Base-by-base conservation (phyloP, 306 rosid species). In the Trifolium subterraneum region DNA sequence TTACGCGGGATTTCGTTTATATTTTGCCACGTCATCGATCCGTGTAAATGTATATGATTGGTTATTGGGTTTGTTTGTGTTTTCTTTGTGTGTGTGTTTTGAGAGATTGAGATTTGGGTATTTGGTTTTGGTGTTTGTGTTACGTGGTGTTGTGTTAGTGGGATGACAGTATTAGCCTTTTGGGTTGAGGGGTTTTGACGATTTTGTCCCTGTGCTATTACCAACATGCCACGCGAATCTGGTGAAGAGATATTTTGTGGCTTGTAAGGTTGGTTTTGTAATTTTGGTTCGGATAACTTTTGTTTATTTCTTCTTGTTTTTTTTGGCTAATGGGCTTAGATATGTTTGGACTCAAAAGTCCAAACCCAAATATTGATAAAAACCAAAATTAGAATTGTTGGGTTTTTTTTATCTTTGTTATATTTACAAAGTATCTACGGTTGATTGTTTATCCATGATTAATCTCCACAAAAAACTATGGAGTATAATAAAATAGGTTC, bases 1-100 rank as follows among this genome's bases (percentile, higher is more conserved):
- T 90, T 90, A 68, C 96, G 98, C 98, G 96, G 97, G 98, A 93
- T 88, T 86, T 88, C 79, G 48, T 79, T 81, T 29, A 50, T 70
- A 14, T 74, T 74, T 58, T 4, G 81, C 90, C 90, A 90, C 81
- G 85, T 93, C 90, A 79, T 0, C 83, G 65, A 87, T 93, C 96
- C 86, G 80, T 52, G 87, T 64, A 86, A 16, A 60, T 2, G 1
- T 0, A 2, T 1, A 1, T 47, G 0, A 70, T 47, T 73, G 29
- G 91, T 41, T 41, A 0, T n/a, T 6, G 0, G 2, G 10, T 8
- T 48, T 42, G 2, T 76, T 59, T 91, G 92, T 85, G 97, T 78
- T 92, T 92, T 78, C 87, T 85, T 1, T 83, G 86, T 67, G 89
- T 88, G 90, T 87, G 87, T 33, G 72, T 81, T 77, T 81, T 61